phyloP scores from a whole-genome alignment of 2,329 filamentous ascomycete species.

The Cadophora malorum region DNA sequence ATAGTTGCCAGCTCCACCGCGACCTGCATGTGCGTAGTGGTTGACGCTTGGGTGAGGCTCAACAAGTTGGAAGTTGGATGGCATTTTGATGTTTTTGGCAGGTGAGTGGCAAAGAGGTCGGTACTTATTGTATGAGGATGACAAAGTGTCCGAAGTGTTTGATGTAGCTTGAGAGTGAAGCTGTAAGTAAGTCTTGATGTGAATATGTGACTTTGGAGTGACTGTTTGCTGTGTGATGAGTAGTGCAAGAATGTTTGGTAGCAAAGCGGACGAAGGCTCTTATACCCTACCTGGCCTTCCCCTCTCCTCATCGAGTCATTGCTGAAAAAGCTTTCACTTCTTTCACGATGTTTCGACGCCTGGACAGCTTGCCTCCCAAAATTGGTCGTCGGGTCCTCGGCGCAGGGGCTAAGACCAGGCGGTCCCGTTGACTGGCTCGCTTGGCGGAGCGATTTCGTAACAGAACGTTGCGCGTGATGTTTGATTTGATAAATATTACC shows the following conservation, averaged over 20 bases:
- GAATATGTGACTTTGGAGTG: conserved; percentile 23
- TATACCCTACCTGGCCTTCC: conserved; percentile 33
- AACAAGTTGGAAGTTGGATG: conserved; percentile 40
- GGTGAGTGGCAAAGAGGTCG: conserved; percentile 8
- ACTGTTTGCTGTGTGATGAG: conserved; percentile 31
- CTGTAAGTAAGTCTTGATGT: not conserved
- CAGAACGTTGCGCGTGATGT: conserved; percentile 18
- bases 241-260: conserved; percentile 6
- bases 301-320: conserved; percentile 26
- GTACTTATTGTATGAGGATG: not conserved
- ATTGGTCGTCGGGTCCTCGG: conserved; percentile 21
- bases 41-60: conserved; percentile 44
- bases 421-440: conserved; percentile 25
- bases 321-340: conserved; percentile 23
- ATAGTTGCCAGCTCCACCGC: conserved; percentile 45
- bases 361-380: conserved; percentile 22
- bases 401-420: conserved; percentile 3
- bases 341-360: conserved; percentile 29
- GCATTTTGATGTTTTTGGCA: conserved; percentile 24
- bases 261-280: conserved; percentile 32
- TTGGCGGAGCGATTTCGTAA: conserved; percentile 27
- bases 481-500: conserved; percentile 30
- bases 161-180: conserved; percentile 12
- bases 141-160: conserved; percentile 1
- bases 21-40: conserved; percentile 41